These are phyloP conservation scores for Colletotrichum sp. DNA, from an alignment of 2,329 filamentous ascomycete species.

Conservation along the genomic window DNA sequence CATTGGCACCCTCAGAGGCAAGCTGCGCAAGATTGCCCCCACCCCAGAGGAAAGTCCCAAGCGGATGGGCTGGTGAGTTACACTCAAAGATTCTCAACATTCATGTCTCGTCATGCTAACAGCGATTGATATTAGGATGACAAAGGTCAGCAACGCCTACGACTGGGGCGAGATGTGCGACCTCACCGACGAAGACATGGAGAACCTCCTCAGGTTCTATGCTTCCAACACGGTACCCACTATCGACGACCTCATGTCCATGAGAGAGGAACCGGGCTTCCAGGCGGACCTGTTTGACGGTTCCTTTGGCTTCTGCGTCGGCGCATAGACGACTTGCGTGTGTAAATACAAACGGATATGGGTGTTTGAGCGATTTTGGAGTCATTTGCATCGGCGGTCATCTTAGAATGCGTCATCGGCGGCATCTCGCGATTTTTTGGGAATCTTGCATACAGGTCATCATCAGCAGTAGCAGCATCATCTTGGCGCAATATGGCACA, in stretches of 20 bases:
- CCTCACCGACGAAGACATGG: conserved; percentile 86
- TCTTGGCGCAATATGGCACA: not conserved
- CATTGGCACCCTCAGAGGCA: conserved; percentile 80
- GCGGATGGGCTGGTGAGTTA: conserved; percentile 82
- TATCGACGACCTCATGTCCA: conserved; percentile 58
- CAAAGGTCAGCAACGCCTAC: conserved; percentile 86
- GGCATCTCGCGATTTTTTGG: not conserved
- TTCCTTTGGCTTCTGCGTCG: conserved; percentile 64
- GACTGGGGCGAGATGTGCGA: conserved; percentile 83
- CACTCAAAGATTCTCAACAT: not conserved
- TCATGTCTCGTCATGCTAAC: not conserved
- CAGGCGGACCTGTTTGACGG: conserved; percentile 63
- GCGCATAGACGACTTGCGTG: conserved; percentile 26
- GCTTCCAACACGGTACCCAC: conserved; percentile 58
- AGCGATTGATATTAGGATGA: conserved; percentile 70
- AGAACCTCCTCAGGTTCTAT: conserved; percentile 80
- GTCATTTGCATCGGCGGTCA: conserved; percentile 2
- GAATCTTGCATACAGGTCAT: not conserved
- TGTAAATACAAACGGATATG: conserved; percentile 7
- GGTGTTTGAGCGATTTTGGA: conserved; percentile 16
- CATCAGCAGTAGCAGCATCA: not conserved
- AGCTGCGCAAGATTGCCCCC: conserved; percentile 79
- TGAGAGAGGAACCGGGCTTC: conserved; percentile 51
- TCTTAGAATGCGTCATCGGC: not conserved
- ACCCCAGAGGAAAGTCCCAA: conserved; percentile 76